Evolutionary conservation across 1,139 yeast genomes (phyloP).

Genomic region (Taiozyma sp.): DNA sequence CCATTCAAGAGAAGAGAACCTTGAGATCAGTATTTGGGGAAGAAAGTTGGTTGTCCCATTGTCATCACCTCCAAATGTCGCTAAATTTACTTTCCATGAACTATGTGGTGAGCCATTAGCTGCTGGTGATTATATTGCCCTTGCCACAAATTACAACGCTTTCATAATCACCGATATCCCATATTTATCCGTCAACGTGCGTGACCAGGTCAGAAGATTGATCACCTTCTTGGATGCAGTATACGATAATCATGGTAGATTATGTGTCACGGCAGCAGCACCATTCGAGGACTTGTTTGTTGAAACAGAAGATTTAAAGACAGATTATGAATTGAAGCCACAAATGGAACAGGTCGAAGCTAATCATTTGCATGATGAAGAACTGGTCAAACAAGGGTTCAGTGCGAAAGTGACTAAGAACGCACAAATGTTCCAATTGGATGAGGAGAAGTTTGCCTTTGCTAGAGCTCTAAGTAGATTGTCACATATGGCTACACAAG

Average conservation of each 20-base stretch:
- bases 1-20: slow-evolving; percentile 35
- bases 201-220: slow-evolving; percentile 84
- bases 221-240: slow-evolving; percentile 94
- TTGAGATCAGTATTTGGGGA: slow-evolving; percentile 76
- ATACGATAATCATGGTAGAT: slow-evolving; percentile 79
- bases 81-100: slow-evolving; percentile 81
- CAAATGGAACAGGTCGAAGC: slow-evolving; percentile 11
- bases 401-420: slow-evolving; percentile 70
- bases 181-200: slow-evolving; percentile 63
- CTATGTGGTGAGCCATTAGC: slow-evolving; percentile 83
- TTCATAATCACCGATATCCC: slow-evolving; percentile 92
- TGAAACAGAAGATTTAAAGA: slow-evolving; percentile 66
- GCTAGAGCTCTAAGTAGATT: slow-evolving; percentile 89
- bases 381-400: slow-evolving; percentile 62
- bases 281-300: slow-evolving; percentile 82
- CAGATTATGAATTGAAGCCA: slow-evolving; percentile 43
- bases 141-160: slow-evolving; percentile 72
- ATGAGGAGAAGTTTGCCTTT: slow-evolving; percentile 94
- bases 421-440: slow-evolving; percentile 77
- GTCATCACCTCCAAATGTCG: slow-evolving; percentile 74
- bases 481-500: slow-evolving; percentile 90
- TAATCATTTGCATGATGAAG: slow-evolving; percentile 39
- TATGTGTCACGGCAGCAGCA: slow-evolving; percentile 86
- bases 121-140: slow-evolving; percentile 90
- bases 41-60: slow-evolving; percentile 69